Percentiles rank a stretch among this genome's conserved stretches.
Conservation (phyloP, 1,284 basidiomycete species). For the Leccinum griseonigrum region DNA sequence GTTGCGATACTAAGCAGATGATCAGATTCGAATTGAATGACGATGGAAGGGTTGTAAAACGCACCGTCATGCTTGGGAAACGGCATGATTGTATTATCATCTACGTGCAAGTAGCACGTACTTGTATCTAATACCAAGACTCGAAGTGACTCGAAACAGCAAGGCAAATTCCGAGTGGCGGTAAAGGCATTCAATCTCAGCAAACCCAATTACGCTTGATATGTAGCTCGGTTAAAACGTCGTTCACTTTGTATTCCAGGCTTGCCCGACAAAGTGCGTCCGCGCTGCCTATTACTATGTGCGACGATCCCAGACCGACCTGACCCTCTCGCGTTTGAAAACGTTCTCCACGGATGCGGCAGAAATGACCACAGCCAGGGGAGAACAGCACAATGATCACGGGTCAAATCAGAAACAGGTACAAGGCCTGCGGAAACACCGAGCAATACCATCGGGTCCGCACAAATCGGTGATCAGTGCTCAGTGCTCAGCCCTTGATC, state of each 20-base stretch:
- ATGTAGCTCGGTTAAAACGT: no score
- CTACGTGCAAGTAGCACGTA: neutral
- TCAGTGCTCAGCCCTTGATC: neutral
- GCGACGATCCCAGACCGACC: no score
- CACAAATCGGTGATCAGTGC: neutral
- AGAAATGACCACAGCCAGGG: neutral
- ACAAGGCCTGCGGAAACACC: neutral
- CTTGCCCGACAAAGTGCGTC: neutral
- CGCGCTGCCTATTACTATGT: no score
- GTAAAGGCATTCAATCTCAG: neutral
- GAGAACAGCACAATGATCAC: neutral
- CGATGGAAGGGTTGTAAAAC: neutral
- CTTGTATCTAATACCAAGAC: neutral
- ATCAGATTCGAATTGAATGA: conserved; percentile 12
- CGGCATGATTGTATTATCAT: conserved; percentile 18
- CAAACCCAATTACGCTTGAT: neutral
- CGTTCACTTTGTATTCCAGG: no score
- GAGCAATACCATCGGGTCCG: neutral
- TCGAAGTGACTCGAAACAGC: neutral
- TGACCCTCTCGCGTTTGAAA: neutral
- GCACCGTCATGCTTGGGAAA: conserved; percentile 34
- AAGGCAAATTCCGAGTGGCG: neutral
- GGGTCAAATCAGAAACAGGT: neutral
- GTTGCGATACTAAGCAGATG: conserved; percentile 53
- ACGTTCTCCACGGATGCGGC: neutral